Conservation (phyloP, 129 eudicot genomes). For the Dittrichia graveolens region DNA sequence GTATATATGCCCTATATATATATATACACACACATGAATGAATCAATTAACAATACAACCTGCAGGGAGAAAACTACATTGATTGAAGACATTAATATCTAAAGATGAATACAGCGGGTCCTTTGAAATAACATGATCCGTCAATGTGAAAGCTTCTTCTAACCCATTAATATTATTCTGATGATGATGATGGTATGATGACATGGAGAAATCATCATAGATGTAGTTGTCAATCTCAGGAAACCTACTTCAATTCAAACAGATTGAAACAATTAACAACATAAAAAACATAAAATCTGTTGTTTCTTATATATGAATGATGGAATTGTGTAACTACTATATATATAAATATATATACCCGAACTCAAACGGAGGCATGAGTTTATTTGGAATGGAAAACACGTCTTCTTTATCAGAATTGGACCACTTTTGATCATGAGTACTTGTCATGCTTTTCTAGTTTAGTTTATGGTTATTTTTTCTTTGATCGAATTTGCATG, state of each 20-base stretch:
- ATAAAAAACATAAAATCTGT: background rate
- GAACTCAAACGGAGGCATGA: slow-evolving; percentile 48
- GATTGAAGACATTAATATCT: slow-evolving; percentile 34
- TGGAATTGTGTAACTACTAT: background rate
- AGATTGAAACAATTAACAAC: background rate
- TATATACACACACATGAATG: too few relatives aligned
- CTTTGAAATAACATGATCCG: slow-evolving; percentile 26
- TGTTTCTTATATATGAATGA: too few relatives aligned
- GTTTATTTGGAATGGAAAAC: slow-evolving; percentile 47
- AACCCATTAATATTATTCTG: background rate
- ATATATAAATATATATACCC: slow-evolving; percentile 29
- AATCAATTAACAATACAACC: slow-evolving; percentile 32
- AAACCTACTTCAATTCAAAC: slow-evolving; percentile 23
- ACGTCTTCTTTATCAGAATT: slow-evolving; percentile 34
- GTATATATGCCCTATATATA: background rate
- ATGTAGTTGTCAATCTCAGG: slow-evolving; percentile 23
- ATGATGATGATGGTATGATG: slow-evolving; percentile 22
- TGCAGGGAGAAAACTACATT: slow-evolving; percentile 24
- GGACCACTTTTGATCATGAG: slow-evolving; percentile 37
- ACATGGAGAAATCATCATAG: slow-evolving; percentile 21
- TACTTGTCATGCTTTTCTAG: slow-evolving; percentile 39
- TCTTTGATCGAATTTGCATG: slow-evolving; percentile 22
- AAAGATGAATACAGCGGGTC: slow-evolving; percentile 49
- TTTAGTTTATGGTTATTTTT: background rate
- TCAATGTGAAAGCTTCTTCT: slow-evolving; percentile 38